Evolutionary conservation across 352 stramenopile species (phyloP).

Genomic region (Phytopythium oedochilum): DNA sequence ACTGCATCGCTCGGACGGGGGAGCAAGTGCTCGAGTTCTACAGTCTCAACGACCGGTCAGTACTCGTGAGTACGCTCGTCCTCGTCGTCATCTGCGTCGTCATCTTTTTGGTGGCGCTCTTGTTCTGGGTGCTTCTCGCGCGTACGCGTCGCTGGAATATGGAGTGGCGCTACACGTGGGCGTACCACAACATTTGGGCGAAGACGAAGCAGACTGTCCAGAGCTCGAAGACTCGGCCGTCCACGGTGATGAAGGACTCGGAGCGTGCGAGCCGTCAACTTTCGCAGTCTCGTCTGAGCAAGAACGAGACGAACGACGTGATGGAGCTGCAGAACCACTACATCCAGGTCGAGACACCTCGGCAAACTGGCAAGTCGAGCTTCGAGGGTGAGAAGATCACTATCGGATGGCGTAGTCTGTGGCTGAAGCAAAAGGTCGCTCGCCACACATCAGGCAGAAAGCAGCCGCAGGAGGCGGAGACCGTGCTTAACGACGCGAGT

Average conservation of each 20-base stretch:
- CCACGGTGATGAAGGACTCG: background rate
- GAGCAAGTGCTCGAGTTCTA: conserved; percentile 41
- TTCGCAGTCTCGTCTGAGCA: background rate
- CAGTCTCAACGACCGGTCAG: conserved; percentile 32
- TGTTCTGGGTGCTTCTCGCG: conserved; percentile 18
- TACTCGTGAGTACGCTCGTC: conserved; percentile 25
- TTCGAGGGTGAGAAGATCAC: conserved; percentile 17
- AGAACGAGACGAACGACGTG: background rate
- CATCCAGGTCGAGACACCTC: conserved; percentile 29
- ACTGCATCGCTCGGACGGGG: conserved; percentile 29
- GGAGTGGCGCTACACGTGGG: conserved; percentile 28
- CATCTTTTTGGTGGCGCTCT: conserved; percentile 31
- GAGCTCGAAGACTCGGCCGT: background rate
- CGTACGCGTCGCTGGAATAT: conserved; percentile 18
- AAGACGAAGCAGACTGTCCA: background rate
- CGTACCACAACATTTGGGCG: conserved; percentile 1
- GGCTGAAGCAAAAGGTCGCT: conserved; percentile 8
- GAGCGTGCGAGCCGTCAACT: background rate
- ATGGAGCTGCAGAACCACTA: conserved; percentile 20
- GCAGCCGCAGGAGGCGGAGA: conserved; percentile 3
- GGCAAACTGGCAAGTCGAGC: conserved; percentile 3
- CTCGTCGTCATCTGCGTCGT: conserved; percentile 29
- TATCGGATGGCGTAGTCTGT: conserved; percentile 26
- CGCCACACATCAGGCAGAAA: conserved; percentile 1
- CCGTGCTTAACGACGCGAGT: conserved; percentile 19